A percentile compares a stretch with the other conserved stretches of the same genome.
Conservation (phyloP, 495 filamentous ascomycete genomes). For the Podospora pseudopauciseta region DNA sequence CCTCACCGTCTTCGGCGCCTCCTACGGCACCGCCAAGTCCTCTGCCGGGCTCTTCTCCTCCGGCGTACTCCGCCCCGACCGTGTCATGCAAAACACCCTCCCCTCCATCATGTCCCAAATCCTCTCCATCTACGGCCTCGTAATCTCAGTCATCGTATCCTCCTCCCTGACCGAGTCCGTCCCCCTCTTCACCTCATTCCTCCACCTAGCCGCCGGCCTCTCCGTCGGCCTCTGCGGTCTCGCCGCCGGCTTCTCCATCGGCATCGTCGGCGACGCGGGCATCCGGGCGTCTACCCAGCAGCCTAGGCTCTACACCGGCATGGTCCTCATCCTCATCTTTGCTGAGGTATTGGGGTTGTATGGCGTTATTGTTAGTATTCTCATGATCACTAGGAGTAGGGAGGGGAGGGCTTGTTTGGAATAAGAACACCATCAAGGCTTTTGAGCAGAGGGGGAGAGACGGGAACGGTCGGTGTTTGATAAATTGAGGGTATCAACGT, state of each 20-base stretch:
- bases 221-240: slow-evolving; percentile 56
- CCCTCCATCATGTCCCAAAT: slow-evolving; percentile 76
- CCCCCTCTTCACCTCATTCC: slow-evolving; percentile 44
- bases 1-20: slow-evolving; percentile 69
- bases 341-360: slow-evolving; percentile 81
- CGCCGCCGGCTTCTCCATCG: slow-evolving; percentile 86
- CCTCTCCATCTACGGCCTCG: slow-evolving; percentile 60
- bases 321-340: slow-evolving; percentile 94
- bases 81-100: slow-evolving; percentile 73
- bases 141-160: slow-evolving; percentile 47
- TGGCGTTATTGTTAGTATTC: slow-evolving; percentile 41
- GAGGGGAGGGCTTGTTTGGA: slow-evolving; percentile 33
- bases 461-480: background rate
- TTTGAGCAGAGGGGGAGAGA: slow-evolving; percentile 14
- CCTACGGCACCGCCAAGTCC: slow-evolving; percentile 84
- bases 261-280: slow-evolving; percentile 84
- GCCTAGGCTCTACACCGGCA: slow-evolving; percentile 84
- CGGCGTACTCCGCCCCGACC: slow-evolving; percentile 57
- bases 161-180: slow-evolving; percentile 42
- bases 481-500: background rate
- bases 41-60: slow-evolving; percentile 76
- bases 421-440: slow-evolving; percentile 3
- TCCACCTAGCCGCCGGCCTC: slow-evolving; percentile 47
- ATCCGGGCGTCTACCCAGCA: slow-evolving; percentile 85
- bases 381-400: slow-evolving; percentile 40